Evolutionary conservation across 1,284 basidiomycete genomes (phyloP), one percentile per base, ranked within the genome.

Genomic region (Ustilago bromivora): DNA sequence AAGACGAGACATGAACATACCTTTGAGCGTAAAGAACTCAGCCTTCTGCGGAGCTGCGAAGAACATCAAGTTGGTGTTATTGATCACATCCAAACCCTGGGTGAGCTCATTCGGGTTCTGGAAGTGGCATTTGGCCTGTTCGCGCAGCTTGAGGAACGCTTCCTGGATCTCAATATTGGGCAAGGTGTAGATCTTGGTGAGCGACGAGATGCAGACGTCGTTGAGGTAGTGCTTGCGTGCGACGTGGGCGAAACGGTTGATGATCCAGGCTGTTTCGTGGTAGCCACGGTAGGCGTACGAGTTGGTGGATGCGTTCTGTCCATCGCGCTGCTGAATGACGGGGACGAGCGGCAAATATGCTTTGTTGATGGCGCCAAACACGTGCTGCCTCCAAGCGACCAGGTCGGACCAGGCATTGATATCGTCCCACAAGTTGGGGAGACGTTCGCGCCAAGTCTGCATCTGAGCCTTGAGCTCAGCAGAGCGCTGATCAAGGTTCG

Each of bases 81-180:
- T 99, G 90, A 99, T 99, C 67, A 98, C 95, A 83, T 99, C 97
- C 47, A 99, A 88, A 47, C 98, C 98, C 11, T 94, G 93, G 73
- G 93, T 92, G 72, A 98, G 90, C 87, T 98, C 96, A 75, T 93
- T 93, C 0, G 94, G 93, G 83, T 94, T 95, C 87, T 98, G 95
- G 87, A 97, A 98, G 88, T 98, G 96, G 84, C 96, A 98, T 59
- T 96, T 92, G n/a, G 97, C 98, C 87, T 99, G 97, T 87, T 99
- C 98, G 59, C 98, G 92, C 40, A 99, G 90, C 88, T 99, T 99
- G 71, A 99, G 89, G 90, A 99, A 99, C 1, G 98, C 97, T 87
- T 99, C 97, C 3, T 97, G 97, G 80, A 99, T 99, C 88, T 99
- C 97, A 88, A 99, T 99, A 87, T 99, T 99, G 28, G 98, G 98